phyloP scores from a whole-genome alignment of 73 alveolate species.

The Blepharisma japonicum region DNA sequence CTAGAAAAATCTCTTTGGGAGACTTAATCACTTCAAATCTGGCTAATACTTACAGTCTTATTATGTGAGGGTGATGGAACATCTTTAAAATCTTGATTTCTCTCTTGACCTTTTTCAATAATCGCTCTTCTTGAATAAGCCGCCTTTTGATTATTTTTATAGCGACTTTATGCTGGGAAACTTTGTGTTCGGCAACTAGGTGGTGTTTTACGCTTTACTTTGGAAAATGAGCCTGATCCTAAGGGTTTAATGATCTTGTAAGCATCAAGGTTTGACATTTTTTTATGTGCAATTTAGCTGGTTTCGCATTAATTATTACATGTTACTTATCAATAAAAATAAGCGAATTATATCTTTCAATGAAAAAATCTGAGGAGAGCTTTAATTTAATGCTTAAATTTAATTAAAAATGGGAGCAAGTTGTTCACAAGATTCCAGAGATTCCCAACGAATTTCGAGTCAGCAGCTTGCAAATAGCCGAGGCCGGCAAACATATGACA shows the following conservation, averaged over 20 bases:
- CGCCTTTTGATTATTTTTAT: constrained; percentile 71
- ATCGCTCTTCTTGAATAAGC: constrained; percentile 49
- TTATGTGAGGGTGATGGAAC: constrained; percentile 86
- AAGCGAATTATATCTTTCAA: background rate
- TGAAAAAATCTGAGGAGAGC: too few species aligned
- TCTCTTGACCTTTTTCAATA: constrained; percentile 71
- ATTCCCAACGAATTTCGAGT: too few species aligned
- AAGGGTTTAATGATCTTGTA: constrained; percentile 62
- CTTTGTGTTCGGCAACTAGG: constrained; percentile 61
- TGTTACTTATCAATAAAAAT: background rate
- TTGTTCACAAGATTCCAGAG: too few species aligned
- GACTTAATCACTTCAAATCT: constrained; percentile 82
- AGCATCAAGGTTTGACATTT: constrained; percentile 46
- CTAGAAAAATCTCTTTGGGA: constrained; percentile 48
- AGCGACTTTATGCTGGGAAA: constrained; percentile 69
- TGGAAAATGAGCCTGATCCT: constrained; percentile 93
- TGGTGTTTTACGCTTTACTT: constrained; percentile 64
- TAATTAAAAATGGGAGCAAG: too few species aligned
- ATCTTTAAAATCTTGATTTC: constrained; percentile 72
- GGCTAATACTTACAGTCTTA: constrained; percentile 64
- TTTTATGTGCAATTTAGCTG: too few species aligned
- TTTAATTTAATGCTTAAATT: too few species aligned
- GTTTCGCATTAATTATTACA: constrained; percentile 21
- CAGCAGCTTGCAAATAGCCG: too few species aligned
- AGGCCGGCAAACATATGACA: too few species aligned